Conservation (phyloP, 768 basidiomycete genomes). For the Royoungia palumana region DNA sequence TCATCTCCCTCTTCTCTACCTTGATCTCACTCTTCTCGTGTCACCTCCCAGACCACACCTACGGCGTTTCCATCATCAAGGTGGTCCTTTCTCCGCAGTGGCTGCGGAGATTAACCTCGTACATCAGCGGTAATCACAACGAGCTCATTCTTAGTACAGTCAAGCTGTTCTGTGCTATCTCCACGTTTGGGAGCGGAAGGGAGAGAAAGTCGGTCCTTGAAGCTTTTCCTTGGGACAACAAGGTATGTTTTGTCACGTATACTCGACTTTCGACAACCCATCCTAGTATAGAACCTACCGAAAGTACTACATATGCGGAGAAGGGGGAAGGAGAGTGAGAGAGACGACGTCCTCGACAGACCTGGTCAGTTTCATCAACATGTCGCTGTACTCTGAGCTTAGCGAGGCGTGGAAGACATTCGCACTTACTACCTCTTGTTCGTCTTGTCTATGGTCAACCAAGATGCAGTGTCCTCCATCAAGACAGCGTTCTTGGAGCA, state of each 20-base stretch:
- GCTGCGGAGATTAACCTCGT: slow-evolving; percentile 56
- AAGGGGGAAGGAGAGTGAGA: slow-evolving; percentile 44
- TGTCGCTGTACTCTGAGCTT: not conserved
- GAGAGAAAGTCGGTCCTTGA: slow-evolving; percentile 64
- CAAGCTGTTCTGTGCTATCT: slow-evolving; percentile 60
- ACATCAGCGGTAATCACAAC: slow-evolving; percentile 57
- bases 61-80: slow-evolving; percentile 63
- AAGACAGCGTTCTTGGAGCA: slow-evolving; percentile 71
- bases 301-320: slow-evolving; percentile 72
- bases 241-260: slow-evolving; percentile 39
- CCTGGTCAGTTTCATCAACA: slow-evolving; percentile 47
- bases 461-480: slow-evolving; percentile 42
- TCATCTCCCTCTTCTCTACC: slow-evolving; percentile 54
- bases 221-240: slow-evolving; percentile 74
- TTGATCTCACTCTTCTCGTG: slow-evolving; percentile 60
- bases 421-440: slow-evolving; percentile 73
- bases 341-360: slow-evolving; percentile 40
- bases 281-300: slow-evolving; percentile 48
- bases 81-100: slow-evolving; percentile 53
- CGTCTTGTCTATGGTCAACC: slow-evolving; percentile 67
- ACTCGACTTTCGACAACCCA: not conserved
- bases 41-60: slow-evolving; percentile 64
- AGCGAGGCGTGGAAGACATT: slow-evolving; percentile 52
- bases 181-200: slow-evolving; percentile 60
- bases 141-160: slow-evolving; percentile 66